These are phyloP conservation scores for Thelonectria blattea DNA, from an alignment of 2,329 filamentous ascomycete genomes.

Conservation along the genomic window DNA sequence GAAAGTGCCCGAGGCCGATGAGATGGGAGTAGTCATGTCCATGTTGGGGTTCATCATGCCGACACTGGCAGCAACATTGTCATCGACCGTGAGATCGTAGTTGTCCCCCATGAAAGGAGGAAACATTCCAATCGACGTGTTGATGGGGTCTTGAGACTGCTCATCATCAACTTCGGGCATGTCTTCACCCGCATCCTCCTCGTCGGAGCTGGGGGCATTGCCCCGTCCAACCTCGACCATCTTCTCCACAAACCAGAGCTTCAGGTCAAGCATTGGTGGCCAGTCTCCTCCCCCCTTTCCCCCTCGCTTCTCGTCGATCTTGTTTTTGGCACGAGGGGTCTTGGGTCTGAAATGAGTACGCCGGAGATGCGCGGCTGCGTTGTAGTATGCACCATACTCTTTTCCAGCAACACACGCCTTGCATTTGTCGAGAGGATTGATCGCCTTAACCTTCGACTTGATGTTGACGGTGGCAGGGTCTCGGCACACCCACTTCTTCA, in stretches of 20 bases:
- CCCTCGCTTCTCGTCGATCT: constrained; percentile 57
- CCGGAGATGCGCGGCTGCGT: constrained; percentile 88
- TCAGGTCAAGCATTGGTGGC: constrained; percentile 37
- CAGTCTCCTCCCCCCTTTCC: constrained; percentile 48
- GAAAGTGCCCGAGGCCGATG: constrained; percentile 34
- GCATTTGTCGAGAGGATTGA: constrained; percentile 76
- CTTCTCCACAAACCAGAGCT: constrained; percentile 65
- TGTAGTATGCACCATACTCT: constrained; percentile 90
- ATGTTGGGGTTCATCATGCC: constrained; percentile 31
- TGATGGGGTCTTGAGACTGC: constrained; percentile 24
- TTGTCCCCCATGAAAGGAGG: constrained; percentile 29
- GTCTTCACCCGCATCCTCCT: constrained; percentile 41
- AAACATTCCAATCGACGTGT: constrained; percentile 31
- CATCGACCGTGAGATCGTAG: constrained; percentile 34
- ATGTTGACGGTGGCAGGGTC: constrained; percentile 55
- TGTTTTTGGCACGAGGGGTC: constrained; percentile 53
- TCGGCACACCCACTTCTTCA: constrained; percentile 65
- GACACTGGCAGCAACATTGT: constrained; percentile 25
- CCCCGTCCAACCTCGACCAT: constrained; percentile 51
- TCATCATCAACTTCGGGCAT: constrained; percentile 27
- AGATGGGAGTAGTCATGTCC: constrained; percentile 33
- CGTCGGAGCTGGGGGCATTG: constrained; percentile 42
- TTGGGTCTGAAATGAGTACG: constrained; percentile 84
- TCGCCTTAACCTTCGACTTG: constrained; percentile 54
- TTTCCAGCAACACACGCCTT: constrained; percentile 81